Base-by-base conservation (phyloP, 2,329 filamentous ascomycete genomes). In the Zymoseptoria crescenta region DNA sequence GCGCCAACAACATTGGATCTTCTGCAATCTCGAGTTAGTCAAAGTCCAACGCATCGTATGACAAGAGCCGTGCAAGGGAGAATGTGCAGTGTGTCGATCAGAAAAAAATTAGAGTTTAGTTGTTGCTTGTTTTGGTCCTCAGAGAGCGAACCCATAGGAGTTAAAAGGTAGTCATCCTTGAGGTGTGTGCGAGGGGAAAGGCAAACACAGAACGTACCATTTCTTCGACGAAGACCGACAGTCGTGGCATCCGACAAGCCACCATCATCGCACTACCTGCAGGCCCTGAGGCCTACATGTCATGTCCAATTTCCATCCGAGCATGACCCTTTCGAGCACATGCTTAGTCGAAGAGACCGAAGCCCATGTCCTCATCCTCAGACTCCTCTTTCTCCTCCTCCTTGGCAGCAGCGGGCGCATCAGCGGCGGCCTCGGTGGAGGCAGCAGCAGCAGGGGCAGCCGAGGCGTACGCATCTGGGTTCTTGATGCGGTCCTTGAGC, bases 401-500 rank as follows among this genome's bases (percentile, higher is more conserved):
- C 64, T 81, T 79, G 56, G 78, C 76, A 59, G 79, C 79, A 60
- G 78, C 76, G 56, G 77, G 79, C 55, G 76, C 79, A 57, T 76
- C 80, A 64, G 79, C 81, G 57, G 76, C 77, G 64, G 77, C 79
- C 62, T 77, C 76, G 53, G 78, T 74, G 56, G 79, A 78, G 58
- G 84, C 80, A 61, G 80, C 81, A 59, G 86, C 87, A 66, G 76
- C 84, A 60, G 93, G 91, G 67, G 88, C 91, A 67, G 92, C 82
- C 54, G 90, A 77, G 67, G 93, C 94, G 78, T 97, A 99, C 58
- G 91, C 91, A 58, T 99, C 94, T 70, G 95, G 95, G 86, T 99
- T 97, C 81, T 91, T 91, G 74, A 99, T 96, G 77, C 94, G 91
- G 82, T 99, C 94, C 89, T 99, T 99, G 82, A 99, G 88, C 81